Base-by-base conservation (phyloP, 129 eudicot species). In the Gnaphalium uliginosum region DNA sequence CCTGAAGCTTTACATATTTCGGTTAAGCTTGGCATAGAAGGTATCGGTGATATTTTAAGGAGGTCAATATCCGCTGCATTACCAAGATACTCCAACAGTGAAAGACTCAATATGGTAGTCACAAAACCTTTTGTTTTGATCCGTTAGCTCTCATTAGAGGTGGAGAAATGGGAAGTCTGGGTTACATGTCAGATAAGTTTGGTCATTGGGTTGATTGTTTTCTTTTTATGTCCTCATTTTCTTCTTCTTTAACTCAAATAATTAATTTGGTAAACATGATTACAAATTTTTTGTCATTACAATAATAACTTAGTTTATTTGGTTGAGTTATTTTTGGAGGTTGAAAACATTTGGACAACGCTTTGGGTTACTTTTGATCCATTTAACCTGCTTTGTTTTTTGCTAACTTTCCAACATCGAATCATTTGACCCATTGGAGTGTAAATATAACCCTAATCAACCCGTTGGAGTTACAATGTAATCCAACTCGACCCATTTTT, bases 1-100 rank as follows among this genome's bases (percentile, higher is more conserved):
- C 93, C 99, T 35, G 99, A 94, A 87, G 99, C 99, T 30, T 83
- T 94, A 65, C 93, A 91, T 83, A 88, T 91, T 61, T 91, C 99
- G 69, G 92, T 89, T 65, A 94, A 89, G 84, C 90, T 94, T 71
- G 96, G 99, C 15, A 84, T 91, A 51, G 93, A 94, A 84, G 96
- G 96, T 53, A 87, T 91, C 71, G 87, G 93, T 72, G 97, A 91
- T 78, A 87, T 94, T 37, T 85, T 94, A 75, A 81, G 84, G 86
- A 89, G 97, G 77, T 84, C 97, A 4, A 84, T 91, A 32, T 83
- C 96, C 64, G 78, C 96, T 66, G 89, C 99, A 41, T 79, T 94
- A 85, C 84, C 93, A 71, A 87, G 86, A 85, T 91, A 91, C 77
- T 82, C 96, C 73, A 89, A 91, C 82, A 85, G 92, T 73, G 97